A percentile compares a stretch with the other conserved stretches of the same genome.
phyloP scores from a whole-genome alignment of 257 asterid genomes.

The Petunia secreta region DNA sequence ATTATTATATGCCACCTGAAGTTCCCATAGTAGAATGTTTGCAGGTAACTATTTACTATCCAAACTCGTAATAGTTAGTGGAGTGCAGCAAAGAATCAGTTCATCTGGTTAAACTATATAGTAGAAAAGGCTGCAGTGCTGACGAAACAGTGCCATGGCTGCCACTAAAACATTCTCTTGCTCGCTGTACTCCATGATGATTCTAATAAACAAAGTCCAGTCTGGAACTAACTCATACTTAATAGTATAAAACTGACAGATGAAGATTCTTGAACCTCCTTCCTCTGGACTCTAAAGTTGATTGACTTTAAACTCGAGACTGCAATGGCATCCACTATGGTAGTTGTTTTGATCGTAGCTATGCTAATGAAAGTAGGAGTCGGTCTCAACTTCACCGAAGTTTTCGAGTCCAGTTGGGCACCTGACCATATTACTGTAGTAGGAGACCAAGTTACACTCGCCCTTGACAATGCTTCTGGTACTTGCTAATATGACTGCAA shows the following conservation, averaged over 20 bases:
- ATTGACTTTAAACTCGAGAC: not conserved
- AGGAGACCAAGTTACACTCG: constrained; percentile 38
- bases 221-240: not conserved
- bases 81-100: constrained; percentile 12
- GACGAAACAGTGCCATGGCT: constrained; percentile 13
- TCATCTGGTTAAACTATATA: constrained; percentile 3
- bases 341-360: constrained; percentile 11
- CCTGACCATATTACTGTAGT: constrained; percentile 49
- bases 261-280: not conserved
- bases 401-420: constrained; percentile 53
- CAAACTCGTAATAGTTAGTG: not conserved
- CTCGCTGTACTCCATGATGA: constrained; percentile 19
- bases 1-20: not conserved
- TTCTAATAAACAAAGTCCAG: not conserved
- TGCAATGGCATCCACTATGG: constrained; percentile 14
- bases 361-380: constrained; percentile 25
- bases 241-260: not conserved
- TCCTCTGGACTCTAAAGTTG: not conserved
- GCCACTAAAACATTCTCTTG: constrained; percentile 22
- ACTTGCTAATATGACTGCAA: not conserved
- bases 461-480: constrained; percentile 55
- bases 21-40: not conserved
- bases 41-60: not conserved
- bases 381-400: constrained; percentile 42
- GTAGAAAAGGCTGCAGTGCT: constrained; percentile 10